Evolutionary conservation across 2,329 filamentous ascomycete genomes (phyloP).

Genomic region (Shiraia bambusicola): DNA sequence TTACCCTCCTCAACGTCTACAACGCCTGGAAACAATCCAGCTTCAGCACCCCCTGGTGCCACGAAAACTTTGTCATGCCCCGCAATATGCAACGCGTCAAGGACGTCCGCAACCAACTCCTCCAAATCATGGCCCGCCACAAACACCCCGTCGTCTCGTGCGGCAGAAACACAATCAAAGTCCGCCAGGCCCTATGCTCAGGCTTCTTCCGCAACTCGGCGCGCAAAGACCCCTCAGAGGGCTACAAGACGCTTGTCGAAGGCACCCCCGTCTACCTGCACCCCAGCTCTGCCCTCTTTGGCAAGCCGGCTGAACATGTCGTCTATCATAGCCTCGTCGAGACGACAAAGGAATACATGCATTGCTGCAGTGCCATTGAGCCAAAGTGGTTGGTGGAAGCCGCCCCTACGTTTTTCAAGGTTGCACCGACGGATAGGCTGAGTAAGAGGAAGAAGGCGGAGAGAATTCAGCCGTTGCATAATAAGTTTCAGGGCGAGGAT

Average conservation of each 20-base stretch:
- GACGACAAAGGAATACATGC: slow-evolving; percentile 98
- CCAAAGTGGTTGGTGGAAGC: slow-evolving; percentile 93
- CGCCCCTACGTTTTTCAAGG: slow-evolving; percentile 98
- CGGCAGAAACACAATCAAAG: slow-evolving; percentile 81
- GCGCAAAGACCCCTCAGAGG: slow-evolving; percentile 92
- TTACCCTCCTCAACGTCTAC: slow-evolving; percentile 94
- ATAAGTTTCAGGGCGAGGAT: slow-evolving; percentile 87
- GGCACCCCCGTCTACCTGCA: slow-evolving; percentile 94
- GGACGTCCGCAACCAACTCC: slow-evolving; percentile 88
- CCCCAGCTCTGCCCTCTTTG: slow-evolving; percentile 86
- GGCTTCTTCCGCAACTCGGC: slow-evolving; percentile 97
- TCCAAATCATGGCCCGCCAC: slow-evolving; percentile 92
- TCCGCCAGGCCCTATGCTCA: slow-evolving; percentile 83
- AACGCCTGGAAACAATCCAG: slow-evolving; percentile 91
- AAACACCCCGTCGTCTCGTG: slow-evolving; percentile 80
- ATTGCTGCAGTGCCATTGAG: slow-evolving; percentile 88
- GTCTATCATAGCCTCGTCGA: slow-evolving; percentile 90
- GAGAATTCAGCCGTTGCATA: slow-evolving; percentile 91
- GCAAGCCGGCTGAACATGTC: slow-evolving; percentile 94
- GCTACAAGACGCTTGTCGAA: slow-evolving; percentile 96
- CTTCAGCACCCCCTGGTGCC: slow-evolving; percentile 87
- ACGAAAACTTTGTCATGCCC: slow-evolving; percentile 96
- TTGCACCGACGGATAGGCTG: slow-evolving; percentile 80
- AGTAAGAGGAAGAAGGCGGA: slow-evolving; percentile 93
- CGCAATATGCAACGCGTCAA: slow-evolving; percentile 84